Conservation (phyloP, 306 rosid species). For the Fragaria ananassa region DNA sequence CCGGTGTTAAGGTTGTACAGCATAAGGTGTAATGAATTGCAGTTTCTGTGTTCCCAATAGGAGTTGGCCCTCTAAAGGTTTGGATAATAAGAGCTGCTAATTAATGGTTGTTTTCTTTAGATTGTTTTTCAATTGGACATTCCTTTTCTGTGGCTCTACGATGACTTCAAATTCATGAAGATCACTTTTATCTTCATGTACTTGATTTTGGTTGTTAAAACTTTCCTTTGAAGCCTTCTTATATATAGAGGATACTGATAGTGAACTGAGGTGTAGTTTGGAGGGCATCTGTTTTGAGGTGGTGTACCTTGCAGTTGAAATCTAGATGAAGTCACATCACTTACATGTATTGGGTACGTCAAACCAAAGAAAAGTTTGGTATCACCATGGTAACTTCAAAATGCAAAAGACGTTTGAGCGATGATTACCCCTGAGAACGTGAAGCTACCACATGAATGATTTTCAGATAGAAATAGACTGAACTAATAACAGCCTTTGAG, state of each 20-base stretch:
- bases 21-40: background rate
- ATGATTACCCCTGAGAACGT: background rate
- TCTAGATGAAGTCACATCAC: background rate
- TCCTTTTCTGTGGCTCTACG: background rate
- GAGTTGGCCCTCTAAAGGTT: background rate
- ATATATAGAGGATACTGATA: background rate
- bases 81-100: background rate
- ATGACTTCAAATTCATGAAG: background rate
- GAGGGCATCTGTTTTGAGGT: background rate
- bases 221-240: background rate
- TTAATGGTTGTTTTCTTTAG: background rate
- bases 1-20: background rate
- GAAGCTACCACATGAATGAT: background rate
- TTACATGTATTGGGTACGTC: background rate
- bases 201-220: background rate
- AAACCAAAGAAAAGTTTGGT: background rate
- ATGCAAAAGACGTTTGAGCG: background rate
- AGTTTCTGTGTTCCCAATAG: background rate
- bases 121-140: background rate
- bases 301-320: background rate
- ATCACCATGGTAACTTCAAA: background rate
- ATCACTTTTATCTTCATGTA: background rate
- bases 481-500: background rate
- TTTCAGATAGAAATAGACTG: background rate
- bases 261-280: background rate